These are phyloP conservation scores for Colletotrichum salicis DNA, from an alignment of 2,329 filamentous ascomycete species.

Conservation along the genomic window DNA sequence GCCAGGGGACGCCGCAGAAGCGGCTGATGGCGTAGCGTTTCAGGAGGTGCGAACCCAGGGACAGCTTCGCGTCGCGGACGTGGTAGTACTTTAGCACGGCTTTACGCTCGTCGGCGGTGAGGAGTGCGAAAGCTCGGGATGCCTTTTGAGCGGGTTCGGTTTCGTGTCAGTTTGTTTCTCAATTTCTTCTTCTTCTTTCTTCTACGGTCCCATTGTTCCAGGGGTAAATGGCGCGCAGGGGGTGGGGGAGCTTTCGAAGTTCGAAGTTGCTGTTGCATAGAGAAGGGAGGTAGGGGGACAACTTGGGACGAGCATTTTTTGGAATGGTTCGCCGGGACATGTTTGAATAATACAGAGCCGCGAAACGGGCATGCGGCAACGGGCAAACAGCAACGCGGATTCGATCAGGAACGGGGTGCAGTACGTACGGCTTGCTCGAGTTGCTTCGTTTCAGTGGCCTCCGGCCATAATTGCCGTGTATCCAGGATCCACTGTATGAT, in stretches of 20 bases:
- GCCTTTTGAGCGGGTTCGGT: slow-evolving; percentile 53
- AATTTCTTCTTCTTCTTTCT: background rate
- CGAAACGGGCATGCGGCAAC: slow-evolving; percentile 14
- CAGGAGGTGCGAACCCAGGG: slow-evolving; percentile 76
- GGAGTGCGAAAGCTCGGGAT: slow-evolving; percentile 62
- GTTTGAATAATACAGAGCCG: background rate
- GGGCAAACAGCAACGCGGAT: background rate
- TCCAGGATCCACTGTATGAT: slow-evolving; percentile 72
- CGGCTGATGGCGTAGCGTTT: slow-evolving; percentile 77
- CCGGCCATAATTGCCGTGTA: slow-evolving; percentile 68
- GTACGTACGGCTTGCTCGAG: slow-evolving; percentile 57
- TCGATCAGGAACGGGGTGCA: background rate
- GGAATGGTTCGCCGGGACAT: background rate
- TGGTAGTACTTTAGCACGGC: slow-evolving; percentile 71
- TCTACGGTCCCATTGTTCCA: background rate
- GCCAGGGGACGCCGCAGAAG: slow-evolving; percentile 69
- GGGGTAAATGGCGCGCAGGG: slow-evolving; percentile 12
- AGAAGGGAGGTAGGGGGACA: background rate
- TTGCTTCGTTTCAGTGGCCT: slow-evolving; percentile 58
- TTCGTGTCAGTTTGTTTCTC: slow-evolving; percentile 10
- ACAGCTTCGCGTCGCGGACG: slow-evolving; percentile 79
- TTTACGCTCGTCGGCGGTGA: slow-evolving; percentile 65
- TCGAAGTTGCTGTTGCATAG: background rate
- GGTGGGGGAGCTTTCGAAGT: background rate
- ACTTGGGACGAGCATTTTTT: slow-evolving; percentile 11